Conservation (phyloP, 306 rosid species). For the Benincasa hispida region DNA sequence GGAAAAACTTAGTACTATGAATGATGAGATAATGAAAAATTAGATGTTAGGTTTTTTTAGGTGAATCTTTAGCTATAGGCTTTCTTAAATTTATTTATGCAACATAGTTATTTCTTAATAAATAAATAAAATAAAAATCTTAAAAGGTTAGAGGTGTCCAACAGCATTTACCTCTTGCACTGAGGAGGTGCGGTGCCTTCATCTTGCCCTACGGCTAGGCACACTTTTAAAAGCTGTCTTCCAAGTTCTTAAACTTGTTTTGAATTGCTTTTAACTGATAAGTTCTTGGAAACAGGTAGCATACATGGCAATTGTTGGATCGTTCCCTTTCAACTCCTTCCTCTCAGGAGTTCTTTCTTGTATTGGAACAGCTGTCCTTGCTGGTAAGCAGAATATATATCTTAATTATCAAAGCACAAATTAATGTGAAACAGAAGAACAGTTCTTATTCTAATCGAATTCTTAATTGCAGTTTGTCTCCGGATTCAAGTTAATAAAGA, state of each 20-base stretch:
- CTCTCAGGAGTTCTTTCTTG: constrained; percentile 86
- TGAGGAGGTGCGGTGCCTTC: not conserved
- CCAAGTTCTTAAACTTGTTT: not conserved
- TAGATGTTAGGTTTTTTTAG: not conserved
- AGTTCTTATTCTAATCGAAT: not conserved
- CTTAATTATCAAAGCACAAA: not conserved
- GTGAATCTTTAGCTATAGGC: not conserved
- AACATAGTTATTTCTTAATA: not conserved
- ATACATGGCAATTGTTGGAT: constrained; percentile 70
- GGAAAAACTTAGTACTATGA: not conserved
- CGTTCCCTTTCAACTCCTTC: constrained; percentile 89
- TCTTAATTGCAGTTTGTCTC: constrained; percentile 56
- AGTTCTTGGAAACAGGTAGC: constrained; percentile 39
- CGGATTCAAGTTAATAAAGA: constrained; percentile 93
- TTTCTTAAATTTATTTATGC: not conserved
- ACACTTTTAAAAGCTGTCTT: not conserved
- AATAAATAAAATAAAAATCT: not conserved
- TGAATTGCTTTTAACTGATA: not conserved
- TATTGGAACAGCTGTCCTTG: constrained; percentile 81
- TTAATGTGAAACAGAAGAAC: not conserved
- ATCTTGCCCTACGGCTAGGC: not conserved
- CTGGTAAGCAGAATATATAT: constrained; percentile 43
- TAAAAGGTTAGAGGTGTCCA: not conserved
- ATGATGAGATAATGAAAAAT: not conserved
- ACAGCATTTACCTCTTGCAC: not conserved